phyloP scores from a whole-genome alignment of 352 stramenopile species.

The Thraustotheca clavata region DNA sequence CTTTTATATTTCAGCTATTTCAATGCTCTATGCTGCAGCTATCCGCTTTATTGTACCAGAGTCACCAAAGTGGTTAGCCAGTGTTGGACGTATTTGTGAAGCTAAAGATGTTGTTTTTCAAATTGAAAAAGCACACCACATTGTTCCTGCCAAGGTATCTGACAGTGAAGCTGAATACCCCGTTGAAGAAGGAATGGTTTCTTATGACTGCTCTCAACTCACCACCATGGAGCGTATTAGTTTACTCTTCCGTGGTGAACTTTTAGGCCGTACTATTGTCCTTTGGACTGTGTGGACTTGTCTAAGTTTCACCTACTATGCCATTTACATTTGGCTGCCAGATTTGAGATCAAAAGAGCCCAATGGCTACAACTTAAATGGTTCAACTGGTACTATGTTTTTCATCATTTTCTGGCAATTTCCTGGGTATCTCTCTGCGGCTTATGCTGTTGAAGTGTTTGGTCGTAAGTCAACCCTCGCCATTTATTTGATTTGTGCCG shows the following conservation, averaged over 20 bases:
- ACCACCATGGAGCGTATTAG: conserved; percentile 29
- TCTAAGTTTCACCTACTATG: conserved; percentile 64
- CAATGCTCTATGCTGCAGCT: conserved; percentile 40
- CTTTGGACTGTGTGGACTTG: conserved; percentile 61
- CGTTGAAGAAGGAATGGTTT: background rate
- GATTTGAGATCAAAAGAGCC: conserved; percentile 35
- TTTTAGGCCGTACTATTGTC: conserved; percentile 42
- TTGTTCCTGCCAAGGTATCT: background rate
- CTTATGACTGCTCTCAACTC: background rate
- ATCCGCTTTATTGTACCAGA: conserved; percentile 48
- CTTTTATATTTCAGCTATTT: conserved; percentile 44
- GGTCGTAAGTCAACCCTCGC: conserved; percentile 48
- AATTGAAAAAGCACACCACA: conserved; percentile 43
- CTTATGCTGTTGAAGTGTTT: conserved; percentile 41
- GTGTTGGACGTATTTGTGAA: conserved; percentile 49
- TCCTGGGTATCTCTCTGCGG: conserved; percentile 46
- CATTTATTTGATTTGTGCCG: conserved; percentile 38
- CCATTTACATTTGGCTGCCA: conserved; percentile 57
- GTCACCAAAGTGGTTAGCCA: conserved; percentile 66
- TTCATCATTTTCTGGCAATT: conserved; percentile 58
- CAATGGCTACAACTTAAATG: conserved; percentile 49
- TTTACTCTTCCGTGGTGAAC: conserved; percentile 44
- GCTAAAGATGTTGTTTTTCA: conserved; percentile 43
- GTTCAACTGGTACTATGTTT: conserved; percentile 38
- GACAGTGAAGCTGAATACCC: background rate